A percentile compares a stretch with the other conserved stretches of the same genome.
Evolutionary conservation across 352 stramenopile genomes (phyloP).

Genomic region (Globisporangium alternatum): DNA sequence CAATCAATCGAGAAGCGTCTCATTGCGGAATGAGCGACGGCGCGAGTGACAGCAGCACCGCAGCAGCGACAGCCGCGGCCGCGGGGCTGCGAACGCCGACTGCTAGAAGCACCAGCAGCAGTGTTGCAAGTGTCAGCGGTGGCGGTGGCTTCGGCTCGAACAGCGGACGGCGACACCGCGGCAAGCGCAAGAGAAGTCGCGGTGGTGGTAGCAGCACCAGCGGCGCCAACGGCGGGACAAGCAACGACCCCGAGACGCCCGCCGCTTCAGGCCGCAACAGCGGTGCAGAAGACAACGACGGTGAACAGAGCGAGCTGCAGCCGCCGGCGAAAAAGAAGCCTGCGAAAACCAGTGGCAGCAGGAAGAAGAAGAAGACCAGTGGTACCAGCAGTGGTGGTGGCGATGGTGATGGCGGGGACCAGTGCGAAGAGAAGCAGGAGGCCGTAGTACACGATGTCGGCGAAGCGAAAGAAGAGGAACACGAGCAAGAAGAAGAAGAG

Average conservation of each 20-base stretch:
- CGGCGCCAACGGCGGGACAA: not conserved
- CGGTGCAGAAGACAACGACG: slow-evolving; percentile 5
- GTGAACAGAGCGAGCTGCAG: not conserved
- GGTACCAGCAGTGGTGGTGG: not conserved
- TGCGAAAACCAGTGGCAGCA: not conserved
- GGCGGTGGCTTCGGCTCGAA: slow-evolving; percentile 2
- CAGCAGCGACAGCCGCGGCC: not conserved
- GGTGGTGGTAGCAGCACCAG: not conserved
- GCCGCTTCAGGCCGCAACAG: not conserved
- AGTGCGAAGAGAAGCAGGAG: slow-evolving; percentile 6
- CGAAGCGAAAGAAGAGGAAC: slow-evolving; percentile 7
- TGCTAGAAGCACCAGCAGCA: not conserved
- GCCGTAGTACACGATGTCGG: slow-evolving; percentile 7
- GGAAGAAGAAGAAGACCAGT: slow-evolving; percentile 1
- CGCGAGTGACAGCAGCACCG: not conserved
- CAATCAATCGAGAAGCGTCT: slow-evolving; percentile 6
- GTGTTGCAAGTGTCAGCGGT: not conserved
- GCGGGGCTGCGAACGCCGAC: not conserved
- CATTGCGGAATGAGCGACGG: slow-evolving; percentile 8
- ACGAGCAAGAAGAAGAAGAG: slow-evolving; percentile 14
- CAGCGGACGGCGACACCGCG: slow-evolving; percentile 15
- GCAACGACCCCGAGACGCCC: not conserved
- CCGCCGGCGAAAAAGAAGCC: slow-evolving; percentile 10
- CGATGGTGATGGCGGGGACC: slow-evolving; percentile 13
- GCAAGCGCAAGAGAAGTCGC: slow-evolving; percentile 38